These are phyloP conservation scores for Trichophyton equinum DNA, from an alignment of 2,329 filamentous ascomycete genomes.

Conservation along the genomic window DNA sequence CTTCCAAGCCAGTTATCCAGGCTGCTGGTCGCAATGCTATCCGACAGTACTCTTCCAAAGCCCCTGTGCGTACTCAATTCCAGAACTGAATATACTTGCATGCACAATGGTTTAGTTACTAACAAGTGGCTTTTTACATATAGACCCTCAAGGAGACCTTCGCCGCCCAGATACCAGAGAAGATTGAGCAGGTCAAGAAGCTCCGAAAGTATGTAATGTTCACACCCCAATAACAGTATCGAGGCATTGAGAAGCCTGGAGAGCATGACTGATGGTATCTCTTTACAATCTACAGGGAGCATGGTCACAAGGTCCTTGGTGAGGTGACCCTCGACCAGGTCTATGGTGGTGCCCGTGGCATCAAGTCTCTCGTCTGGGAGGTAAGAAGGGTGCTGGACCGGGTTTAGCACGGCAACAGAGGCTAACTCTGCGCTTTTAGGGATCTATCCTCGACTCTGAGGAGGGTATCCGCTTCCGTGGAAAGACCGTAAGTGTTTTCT, in stretches of 20 bases:
- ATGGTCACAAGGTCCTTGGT: conserved; percentile 88
- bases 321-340: conserved; percentile 99
- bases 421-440: conserved; percentile 27
- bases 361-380: conserved; percentile 98
- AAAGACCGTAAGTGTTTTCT: conserved; percentile 54
- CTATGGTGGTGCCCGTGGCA: conserved; percentile 96
- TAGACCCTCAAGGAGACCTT: conserved; percentile 98
- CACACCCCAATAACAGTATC: not conserved
- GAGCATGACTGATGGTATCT: not conserved
- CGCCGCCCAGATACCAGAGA: conserved; percentile 84
- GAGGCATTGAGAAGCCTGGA: not conserved
- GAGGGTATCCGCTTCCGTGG: conserved; percentile 99
- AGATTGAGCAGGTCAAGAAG: conserved; percentile 99
- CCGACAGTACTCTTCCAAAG: conserved; percentile 88
- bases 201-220: conserved; percentile 65
- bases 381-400: conserved; percentile 25
- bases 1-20: conserved; percentile 55
- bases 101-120: conserved; percentile 9
- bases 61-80: conserved; percentile 50
- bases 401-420: not conserved
- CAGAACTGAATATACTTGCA: conserved; percentile 8
- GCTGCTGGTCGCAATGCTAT: conserved; percentile 65
- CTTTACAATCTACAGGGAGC: conserved; percentile 50
- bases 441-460: conserved; percentile 93
- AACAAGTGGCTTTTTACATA: conserved; percentile 12